Evolutionary conservation across 139 green algal species (phyloP), one percentile per base, ranked within the genome.

Genomic region (Chlorella sp.): DNA sequence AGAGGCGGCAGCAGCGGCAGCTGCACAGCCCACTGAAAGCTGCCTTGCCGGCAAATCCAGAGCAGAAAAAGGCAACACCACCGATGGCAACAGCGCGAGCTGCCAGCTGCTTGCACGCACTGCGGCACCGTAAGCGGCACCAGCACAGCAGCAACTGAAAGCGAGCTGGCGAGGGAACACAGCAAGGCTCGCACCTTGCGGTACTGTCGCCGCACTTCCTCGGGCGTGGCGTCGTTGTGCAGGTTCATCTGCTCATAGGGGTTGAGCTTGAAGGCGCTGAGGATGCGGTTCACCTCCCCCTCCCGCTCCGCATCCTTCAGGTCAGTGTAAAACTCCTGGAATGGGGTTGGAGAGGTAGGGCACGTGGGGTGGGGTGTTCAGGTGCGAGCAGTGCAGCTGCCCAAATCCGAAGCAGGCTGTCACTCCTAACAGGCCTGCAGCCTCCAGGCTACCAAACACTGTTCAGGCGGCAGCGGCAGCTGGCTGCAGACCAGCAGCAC

Each of bases 261-360:
- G 78, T 99, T 99, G 13, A 99, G 91, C 88, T 99, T 98, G 91
- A 99, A 99, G 4, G 95, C 93, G 60, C 89, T 91, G 39, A 99
- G 83, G 16, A 99, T 95, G 47, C 97, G 93, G 74, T 95, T 93
- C 32, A 99, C 97, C 79, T 99, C 97, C 78, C 97, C 97, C 80
- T 99, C 94, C 1, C 96, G 86, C 85, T 98, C 95, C 18, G 96
- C 94, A 30, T 96, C 96, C n/a, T 91, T 93, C 55, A 99, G 84
- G 39, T 98, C 96, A 5, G 85, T 73, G 65, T 97, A 98, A 72
- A 99, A 99, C 39, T 92, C 91, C 91, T 86, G 85, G 5, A 67
- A 30, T n/a, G 30, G 6, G n/a, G 30, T 6, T 4, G 30, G 13
- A 44, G 1, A 3, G 30, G 74, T 13, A 21, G 41, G 64, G 32